Conservation (phyloP, 345 rosid species). For the Hibiscus tridactylites region DNA sequence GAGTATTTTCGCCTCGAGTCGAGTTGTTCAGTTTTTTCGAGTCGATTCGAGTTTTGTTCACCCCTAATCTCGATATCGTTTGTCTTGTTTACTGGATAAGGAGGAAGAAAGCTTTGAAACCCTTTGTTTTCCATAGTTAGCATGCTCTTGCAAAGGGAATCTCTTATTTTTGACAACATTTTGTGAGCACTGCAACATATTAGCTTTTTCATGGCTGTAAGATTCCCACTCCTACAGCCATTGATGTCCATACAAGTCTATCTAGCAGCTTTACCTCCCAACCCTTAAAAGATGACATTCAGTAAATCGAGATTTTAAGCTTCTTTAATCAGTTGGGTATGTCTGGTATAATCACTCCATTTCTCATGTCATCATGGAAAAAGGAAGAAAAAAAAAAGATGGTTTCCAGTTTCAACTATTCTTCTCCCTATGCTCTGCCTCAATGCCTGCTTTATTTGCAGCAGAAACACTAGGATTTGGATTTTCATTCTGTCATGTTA, state of each 20-base stretch:
- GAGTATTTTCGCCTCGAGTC: too few relatives aligned
- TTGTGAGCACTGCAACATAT: not conserved
- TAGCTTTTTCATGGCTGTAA: conserved; percentile 7
- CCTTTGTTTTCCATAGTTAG: conserved; percentile 3
- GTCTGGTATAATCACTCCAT: too few relatives aligned
- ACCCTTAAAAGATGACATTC: too few relatives aligned
- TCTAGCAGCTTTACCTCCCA: too few relatives aligned
- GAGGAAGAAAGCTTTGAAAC: not conserved
- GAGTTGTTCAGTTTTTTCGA: too few relatives aligned
- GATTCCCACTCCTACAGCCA: not conserved
- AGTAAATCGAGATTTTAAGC: too few relatives aligned
- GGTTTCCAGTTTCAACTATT: not conserved
- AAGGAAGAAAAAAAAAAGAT: not conserved
- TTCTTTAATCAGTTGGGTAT: too few relatives aligned
- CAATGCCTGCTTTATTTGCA: not conserved
- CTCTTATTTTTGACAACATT: conserved; percentile 1
- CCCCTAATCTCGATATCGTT: too few relatives aligned
- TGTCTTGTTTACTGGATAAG: not conserved
- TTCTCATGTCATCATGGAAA: not conserved
- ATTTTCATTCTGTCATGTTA: not conserved
- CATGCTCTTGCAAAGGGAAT: conserved; percentile 21
- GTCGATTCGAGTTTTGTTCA: too few relatives aligned
- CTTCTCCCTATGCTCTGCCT: not conserved
- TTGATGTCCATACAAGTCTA: too few relatives aligned
- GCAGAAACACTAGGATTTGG: conserved; percentile 3